phyloP scores from a whole-genome alignment of 495 filamentous ascomycete genomes.

The Articulospora tetracladia region DNA sequence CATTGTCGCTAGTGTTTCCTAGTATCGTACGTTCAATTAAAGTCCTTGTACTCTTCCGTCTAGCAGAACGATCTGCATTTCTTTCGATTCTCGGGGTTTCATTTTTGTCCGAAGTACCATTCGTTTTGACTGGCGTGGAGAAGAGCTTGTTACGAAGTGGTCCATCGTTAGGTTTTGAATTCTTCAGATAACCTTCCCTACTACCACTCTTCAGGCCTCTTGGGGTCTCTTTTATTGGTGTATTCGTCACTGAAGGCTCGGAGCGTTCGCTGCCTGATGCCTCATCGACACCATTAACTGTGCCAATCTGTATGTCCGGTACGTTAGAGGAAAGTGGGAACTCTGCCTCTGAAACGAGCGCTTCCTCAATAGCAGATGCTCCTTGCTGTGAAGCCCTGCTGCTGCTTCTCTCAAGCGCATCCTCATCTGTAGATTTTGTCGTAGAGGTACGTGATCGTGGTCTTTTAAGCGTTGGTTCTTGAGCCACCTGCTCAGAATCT shows the following conservation, averaged over 20 bases:
- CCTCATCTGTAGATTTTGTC: neutral
- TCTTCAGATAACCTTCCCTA: neutral
- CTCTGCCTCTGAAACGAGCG: neutral
- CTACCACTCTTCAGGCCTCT: neutral
- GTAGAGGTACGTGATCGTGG: constrained; percentile 1
- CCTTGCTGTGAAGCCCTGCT: constrained; percentile 1
- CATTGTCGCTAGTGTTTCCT: constrained; percentile 66
- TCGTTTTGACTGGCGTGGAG: constrained; percentile 20
- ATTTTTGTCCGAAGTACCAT: neutral
- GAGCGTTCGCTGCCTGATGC: neutral
- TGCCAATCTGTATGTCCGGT: neutral
- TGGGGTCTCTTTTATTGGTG: constrained; percentile 4
- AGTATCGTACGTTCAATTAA: constrained; percentile 61
- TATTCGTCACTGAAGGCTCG: neutral
- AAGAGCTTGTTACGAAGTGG: constrained; percentile 17
- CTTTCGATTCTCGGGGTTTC: constrained; percentile 53
- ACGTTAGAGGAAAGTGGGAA: neutral
- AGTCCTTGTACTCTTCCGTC: constrained; percentile 76
- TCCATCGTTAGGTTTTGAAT: constrained; percentile 7
- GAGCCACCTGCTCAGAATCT: neutral
- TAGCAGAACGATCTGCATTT: constrained; percentile 77
- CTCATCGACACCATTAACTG: neutral
- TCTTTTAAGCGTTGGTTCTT: neutral
- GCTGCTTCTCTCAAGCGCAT: neutral
- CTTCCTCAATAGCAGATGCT: neutral